Evolutionary conservation across 1,139 yeast species (phyloP), one percentile per base, ranked within the genome.

Genomic region (Zygoascus sp.): DNA sequence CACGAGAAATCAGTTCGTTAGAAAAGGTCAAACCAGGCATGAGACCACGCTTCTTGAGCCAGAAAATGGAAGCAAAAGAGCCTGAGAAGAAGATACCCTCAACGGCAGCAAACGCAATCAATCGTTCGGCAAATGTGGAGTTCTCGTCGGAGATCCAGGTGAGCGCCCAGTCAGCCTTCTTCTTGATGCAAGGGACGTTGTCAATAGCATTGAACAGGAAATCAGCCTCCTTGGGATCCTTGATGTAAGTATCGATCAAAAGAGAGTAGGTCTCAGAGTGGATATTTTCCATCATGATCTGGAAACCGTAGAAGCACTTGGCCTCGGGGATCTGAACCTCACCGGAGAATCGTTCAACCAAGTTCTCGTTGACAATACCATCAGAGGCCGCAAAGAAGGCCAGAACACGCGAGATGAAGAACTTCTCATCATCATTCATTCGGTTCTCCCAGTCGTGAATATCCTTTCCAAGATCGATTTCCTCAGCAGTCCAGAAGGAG

Each of bases 401-500:
- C 60, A 92, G 75, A 48, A 92, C 94, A 68, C 95, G 81, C 20
- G 95, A 84, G 57, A 92, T 73, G 68, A 92, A 94, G 70, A 72
- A 90, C 63, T 95, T 80, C 75, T 92, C 97, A 65, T 89, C 90
- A 46, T 86, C 92, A 63, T 75, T 88, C 70, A 92, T 73, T 60
- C 74, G 75, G 69, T 83, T 75, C 64, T 86, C 88, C 96, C 97
- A 90, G 72, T 92, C 97, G 61, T 77, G 77, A 54, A 77, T 66
- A 67, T 92, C 99, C 75, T 92, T 92, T 53, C 95, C 82, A 58
- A 92, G 77, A 69, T 92, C 99, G 58, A 94, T 89, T 73, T 92
- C 99, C 74, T 92, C 99, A 47, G 98, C 97, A 45, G 98, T 92
- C 99, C 99, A 92, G 78, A 92, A 92, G 10, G 97, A 88, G 20